These are phyloP conservation scores for Cucurbita maxima DNA, from an alignment of 306 rosid species.

Conservation along the genomic window DNA sequence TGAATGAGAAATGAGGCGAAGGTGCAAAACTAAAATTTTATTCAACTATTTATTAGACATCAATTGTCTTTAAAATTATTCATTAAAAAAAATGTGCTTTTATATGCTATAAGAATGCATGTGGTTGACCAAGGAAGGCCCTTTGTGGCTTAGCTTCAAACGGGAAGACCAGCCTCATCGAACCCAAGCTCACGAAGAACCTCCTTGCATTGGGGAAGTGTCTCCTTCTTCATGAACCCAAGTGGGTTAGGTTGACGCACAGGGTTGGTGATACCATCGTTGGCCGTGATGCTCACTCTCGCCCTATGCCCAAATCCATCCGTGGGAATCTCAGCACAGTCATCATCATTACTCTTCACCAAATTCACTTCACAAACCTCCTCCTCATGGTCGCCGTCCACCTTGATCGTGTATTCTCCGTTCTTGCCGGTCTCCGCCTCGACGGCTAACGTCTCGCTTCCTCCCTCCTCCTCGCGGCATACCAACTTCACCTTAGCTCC, in stretches of 20 bases:
- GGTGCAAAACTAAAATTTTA: no score
- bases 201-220: conserved; percentile 22
- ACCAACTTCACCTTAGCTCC: conserved; percentile 21
- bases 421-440: conserved; percentile 23
- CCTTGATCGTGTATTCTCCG: conserved; percentile 29
- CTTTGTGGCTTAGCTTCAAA: background rate
- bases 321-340: conserved; percentile 23
- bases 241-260: conserved; percentile 57
- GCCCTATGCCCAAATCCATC: conserved; percentile 22
- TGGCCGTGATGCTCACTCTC: conserved; percentile 34
- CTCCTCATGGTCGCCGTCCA: conserved; percentile 61
- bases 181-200: conserved; percentile 47
- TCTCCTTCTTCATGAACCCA: conserved; percentile 37
- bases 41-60: no score
- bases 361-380: conserved; percentile 40
- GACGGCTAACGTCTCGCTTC: conserved; percentile 16
- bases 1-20: no score
- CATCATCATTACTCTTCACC: conserved; percentile 22
- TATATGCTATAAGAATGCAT: no score
- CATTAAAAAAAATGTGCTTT: no score
- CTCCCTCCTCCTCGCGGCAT: conserved; percentile 29
- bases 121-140: no score
- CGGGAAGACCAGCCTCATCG: background rate
- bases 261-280: conserved; percentile 37
- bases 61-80: no score